Conservation (phyloP, 2,329 filamentous ascomycete genomes). For the Aureobasidium leucospermi region DNA sequence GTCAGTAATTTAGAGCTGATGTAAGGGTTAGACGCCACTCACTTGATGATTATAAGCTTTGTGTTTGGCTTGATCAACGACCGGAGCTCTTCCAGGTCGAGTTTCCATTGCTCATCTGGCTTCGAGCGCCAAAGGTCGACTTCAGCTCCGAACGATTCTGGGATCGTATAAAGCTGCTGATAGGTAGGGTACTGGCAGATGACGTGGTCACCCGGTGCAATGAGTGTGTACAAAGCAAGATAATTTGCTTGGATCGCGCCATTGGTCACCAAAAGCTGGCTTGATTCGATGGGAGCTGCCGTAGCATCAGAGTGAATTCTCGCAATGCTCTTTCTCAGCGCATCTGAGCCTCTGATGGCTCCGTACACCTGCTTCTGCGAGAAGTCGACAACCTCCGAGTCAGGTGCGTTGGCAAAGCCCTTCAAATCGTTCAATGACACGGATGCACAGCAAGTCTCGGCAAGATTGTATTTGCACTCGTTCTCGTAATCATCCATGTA, state of each 20-base stretch:
- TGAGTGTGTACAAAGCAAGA: slow-evolving; percentile 62
- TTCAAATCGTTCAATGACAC: no score
- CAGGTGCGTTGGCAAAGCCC: no score
- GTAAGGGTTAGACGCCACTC: slow-evolving; percentile 10
- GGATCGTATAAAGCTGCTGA: slow-evolving; percentile 73
- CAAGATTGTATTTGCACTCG: no score
- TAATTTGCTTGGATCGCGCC: slow-evolving; percentile 81
- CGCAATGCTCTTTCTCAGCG: slow-evolving; percentile 57
- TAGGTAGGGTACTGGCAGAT: no score
- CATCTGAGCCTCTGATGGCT: slow-evolving; percentile 60
- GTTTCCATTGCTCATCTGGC: slow-evolving; percentile 57
- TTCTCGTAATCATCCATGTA: no score
- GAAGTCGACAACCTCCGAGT: no score
- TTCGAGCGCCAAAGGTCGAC: slow-evolving; percentile 72
- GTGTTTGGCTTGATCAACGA: slow-evolving; percentile 59
- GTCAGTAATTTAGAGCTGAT: not conserved
- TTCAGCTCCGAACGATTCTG: slow-evolving; percentile 65
- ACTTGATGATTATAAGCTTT: slow-evolving; percentile 61
- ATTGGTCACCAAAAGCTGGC: slow-evolving; percentile 41
- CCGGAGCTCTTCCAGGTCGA: slow-evolving; percentile 59
- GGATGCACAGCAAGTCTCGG: no score
- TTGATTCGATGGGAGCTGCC: slow-evolving; percentile 63
- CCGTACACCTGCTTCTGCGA: slow-evolving; percentile 47
- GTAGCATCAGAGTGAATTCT: slow-evolving; percentile 51
- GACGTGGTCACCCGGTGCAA: no score